These are phyloP conservation scores for Raddia distichophylla DNA, from an alignment of 176 grass and related monocot species.

Conservation along the genomic window DNA sequence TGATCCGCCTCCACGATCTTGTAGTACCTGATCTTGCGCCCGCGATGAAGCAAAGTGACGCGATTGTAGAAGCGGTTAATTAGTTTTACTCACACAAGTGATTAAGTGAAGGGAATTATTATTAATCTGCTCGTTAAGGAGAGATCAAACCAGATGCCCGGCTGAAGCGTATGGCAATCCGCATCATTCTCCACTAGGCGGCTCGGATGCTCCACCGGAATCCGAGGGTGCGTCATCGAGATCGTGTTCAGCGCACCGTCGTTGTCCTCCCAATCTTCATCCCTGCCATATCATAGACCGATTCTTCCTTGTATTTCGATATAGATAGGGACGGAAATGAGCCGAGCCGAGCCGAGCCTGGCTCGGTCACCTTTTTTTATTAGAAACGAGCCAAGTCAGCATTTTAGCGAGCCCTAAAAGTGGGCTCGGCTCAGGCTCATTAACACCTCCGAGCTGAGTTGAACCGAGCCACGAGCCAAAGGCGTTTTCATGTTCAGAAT, in stretches of 20 bases:
- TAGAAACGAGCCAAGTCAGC: no score
- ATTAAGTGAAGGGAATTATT: background rate
- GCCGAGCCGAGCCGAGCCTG: no score
- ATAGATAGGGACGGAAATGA: no score
- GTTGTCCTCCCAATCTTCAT: slow-evolving; percentile 90
- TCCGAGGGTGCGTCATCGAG: slow-evolving; percentile 78
- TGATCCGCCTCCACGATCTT: slow-evolving; percentile 78
- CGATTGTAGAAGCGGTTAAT: background rate
- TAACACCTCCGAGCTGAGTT: no score
- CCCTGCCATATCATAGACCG: slow-evolving; percentile 25
- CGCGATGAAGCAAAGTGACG: background rate
- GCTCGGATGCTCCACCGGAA: slow-evolving; percentile 74
- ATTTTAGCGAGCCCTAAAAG: no score
- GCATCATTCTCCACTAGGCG: slow-evolving; percentile 40
- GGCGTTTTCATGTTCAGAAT: no score
- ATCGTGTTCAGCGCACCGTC: slow-evolving; percentile 86
- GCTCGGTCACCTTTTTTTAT: no score
- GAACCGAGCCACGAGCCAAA: no score
- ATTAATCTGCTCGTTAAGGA: background rate
- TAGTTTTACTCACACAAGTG: background rate
- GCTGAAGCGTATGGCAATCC: slow-evolving; percentile 48
- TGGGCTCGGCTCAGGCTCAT: no score
- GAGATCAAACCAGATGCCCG: slow-evolving; percentile 66
- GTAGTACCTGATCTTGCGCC: slow-evolving; percentile 57
- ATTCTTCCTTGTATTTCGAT: no score